phyloP scores from a whole-genome alignment of 1,284 basidiomycete species.

The Tetrapyrgos nigripes region DNA sequence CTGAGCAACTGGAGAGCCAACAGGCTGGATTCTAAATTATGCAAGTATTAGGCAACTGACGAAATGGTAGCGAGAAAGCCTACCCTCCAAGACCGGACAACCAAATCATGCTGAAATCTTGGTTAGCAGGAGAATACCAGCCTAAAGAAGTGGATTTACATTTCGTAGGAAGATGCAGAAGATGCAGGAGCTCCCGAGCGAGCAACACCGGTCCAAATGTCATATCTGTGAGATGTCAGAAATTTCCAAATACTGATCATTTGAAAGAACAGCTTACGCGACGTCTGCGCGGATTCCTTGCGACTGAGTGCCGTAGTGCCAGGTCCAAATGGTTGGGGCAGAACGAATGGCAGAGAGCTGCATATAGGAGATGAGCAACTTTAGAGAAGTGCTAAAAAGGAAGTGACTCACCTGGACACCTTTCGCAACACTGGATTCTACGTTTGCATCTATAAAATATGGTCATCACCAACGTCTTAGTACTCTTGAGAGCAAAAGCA shows the following conservation, averaged over 20 bases:
- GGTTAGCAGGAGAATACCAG: neutral
- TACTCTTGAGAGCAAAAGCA: neutral
- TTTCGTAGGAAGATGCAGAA: slow-evolving; percentile 57
- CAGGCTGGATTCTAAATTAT: slow-evolving; percentile 53
- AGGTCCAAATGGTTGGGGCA: slow-evolving; percentile 58
- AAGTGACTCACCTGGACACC: slow-evolving; percentile 49
- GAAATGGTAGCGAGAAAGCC: neutral
- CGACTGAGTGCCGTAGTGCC: slow-evolving; percentile 53
- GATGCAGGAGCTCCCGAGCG: slow-evolving; percentile 53
- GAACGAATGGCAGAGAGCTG: slow-evolving; percentile 49
- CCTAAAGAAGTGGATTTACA: slow-evolving; percentile 45
- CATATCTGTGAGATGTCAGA: slow-evolving; percentile 44
- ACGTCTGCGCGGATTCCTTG: slow-evolving; percentile 59
- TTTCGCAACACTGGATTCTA: slow-evolving; percentile 49
- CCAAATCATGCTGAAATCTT: slow-evolving; percentile 61
- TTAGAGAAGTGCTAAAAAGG: neutral
- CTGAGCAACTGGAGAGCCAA: slow-evolving; percentile 54
- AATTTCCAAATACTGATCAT: neutral
- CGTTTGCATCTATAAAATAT: slow-evolving; percentile 47
- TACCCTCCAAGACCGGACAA: slow-evolving; percentile 64
- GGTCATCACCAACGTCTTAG: neutral
- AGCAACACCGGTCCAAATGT: slow-evolving; percentile 59
- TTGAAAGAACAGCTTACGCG: slow-evolving; percentile 40
- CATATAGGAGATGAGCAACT: neutral
- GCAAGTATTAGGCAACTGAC: neutral